These are phyloP conservation scores for Filobasidium uniguttulatum DNA, from an alignment of 1,284 basidiomycete genomes.

Conservation along the genomic window DNA sequence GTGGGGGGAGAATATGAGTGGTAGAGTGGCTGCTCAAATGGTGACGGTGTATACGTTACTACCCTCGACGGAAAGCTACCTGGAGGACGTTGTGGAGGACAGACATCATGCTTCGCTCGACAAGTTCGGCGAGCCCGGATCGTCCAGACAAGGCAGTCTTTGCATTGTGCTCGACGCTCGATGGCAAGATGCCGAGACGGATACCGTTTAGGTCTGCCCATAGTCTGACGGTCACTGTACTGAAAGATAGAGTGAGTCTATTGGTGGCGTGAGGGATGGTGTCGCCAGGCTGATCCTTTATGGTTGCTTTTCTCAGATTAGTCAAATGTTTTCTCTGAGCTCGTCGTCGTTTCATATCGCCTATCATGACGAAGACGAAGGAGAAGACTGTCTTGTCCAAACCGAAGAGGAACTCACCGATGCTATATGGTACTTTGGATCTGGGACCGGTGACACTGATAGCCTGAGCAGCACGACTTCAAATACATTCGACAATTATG, in stretches of 20 bases:
- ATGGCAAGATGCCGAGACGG: background rate
- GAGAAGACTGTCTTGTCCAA: constrained; percentile 54
- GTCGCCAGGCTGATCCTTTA: background rate
- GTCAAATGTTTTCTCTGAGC: constrained; percentile 64
- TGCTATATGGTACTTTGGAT: constrained; percentile 64
- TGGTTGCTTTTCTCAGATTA: constrained; percentile 44
- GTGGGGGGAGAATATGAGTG: no score
- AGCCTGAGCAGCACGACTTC: constrained; percentile 19
- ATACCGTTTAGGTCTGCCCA: background rate
- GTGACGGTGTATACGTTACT: no score
- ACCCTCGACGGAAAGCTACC: no score
- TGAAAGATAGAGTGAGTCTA: background rate
- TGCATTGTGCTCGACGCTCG: background rate
- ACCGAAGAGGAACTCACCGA: constrained; percentile 64
- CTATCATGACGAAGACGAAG: constrained; percentile 70
- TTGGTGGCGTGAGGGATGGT: background rate
- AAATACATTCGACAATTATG: background rate
- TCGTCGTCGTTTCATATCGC: constrained; percentile 54
- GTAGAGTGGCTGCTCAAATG: no score
- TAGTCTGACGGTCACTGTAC: background rate
- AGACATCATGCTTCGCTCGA: background rate
- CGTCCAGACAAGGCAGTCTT: background rate
- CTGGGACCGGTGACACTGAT: constrained; percentile 40
- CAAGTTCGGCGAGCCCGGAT: background rate
- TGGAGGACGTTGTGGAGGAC: no score